These are phyloP conservation scores for Discostella stelligeroides DNA, from an alignment of 108 stramenopile genomes.

Conservation along the genomic window DNA sequence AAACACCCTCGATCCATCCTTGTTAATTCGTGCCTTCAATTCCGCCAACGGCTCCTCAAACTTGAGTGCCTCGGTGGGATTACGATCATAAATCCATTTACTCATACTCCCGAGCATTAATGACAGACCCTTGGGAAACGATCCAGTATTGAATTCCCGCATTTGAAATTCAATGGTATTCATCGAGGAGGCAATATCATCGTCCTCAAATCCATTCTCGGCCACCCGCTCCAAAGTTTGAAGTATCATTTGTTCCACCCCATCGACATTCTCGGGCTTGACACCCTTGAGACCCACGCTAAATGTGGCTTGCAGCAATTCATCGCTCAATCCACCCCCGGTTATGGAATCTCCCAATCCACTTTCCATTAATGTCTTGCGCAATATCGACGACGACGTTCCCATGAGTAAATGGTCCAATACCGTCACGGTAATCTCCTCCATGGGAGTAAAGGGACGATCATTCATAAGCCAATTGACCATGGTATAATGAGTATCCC, in stretches of 20 bases:
- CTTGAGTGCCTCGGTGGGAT: constrained; percentile 86
- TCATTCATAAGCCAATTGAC: constrained; percentile 97
- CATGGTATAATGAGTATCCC: constrained; percentile 84
- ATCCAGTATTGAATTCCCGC: constrained; percentile 98
- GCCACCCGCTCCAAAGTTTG: constrained; percentile 81
- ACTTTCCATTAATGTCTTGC: constrained; percentile 92
- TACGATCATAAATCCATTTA: constrained; percentile 93
- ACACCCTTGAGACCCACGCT: constrained; percentile 93
- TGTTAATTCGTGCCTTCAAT: constrained; percentile 85
- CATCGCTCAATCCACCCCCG: constrained; percentile 93
- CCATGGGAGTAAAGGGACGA: constrained; percentile 71
- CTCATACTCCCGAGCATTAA: constrained; percentile 95
- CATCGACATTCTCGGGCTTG: constrained; percentile 67
- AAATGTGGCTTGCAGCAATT: constrained; percentile 93
- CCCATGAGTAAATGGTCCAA: constrained; percentile 94
- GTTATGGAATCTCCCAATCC: constrained; percentile 90
- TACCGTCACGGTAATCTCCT: constrained; percentile 85
- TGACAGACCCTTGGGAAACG: constrained; percentile 93
- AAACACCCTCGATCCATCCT: constrained; percentile 83
- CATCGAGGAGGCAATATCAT: constrained; percentile 90
- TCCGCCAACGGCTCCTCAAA: constrained; percentile 90
- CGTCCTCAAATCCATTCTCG: constrained; percentile 89
- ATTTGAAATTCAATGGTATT: constrained; percentile 96
- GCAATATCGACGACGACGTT: constrained; percentile 87
- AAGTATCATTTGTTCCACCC: constrained; percentile 83